Evolutionary conservation across 2,329 filamentous ascomycete species (phyloP).

Genomic region (Parascedosporium putredinis): DNA sequence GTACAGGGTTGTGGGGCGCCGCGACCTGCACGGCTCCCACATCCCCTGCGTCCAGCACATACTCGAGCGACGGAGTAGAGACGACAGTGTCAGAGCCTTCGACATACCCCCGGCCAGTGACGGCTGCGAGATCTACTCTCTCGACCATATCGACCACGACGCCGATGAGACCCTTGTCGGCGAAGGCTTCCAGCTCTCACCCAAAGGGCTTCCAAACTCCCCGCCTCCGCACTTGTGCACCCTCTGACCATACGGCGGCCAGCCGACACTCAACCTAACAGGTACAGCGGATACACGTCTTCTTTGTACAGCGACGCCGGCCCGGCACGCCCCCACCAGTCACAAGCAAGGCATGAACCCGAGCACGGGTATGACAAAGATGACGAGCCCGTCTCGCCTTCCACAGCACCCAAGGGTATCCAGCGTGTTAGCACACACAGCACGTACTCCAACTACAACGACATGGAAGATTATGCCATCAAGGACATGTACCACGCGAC

Average conservation of each 20-base stretch:
- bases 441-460: neutral
- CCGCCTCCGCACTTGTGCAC: neutral
- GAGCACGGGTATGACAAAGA: too few species aligned
- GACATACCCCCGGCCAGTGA: neutral
- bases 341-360: neutral
- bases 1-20: neutral
- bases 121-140: neutral
- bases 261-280: neutral
- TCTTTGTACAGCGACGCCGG: neutral
- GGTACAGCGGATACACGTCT: neutral
- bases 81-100: slow-evolving; percentile 2
- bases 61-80: neutral
- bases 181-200: neutral
- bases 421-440: neutral
- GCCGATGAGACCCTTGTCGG: neutral
- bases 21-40: slow-evolving; percentile 1
- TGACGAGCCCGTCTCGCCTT: too few species aligned
- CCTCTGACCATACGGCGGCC: neutral
- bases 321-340: neutral
- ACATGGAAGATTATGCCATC: slow-evolving; percentile 3
- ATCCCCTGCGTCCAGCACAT: neutral
- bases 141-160: neutral
- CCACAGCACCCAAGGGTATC: too few species aligned
- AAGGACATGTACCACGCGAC: slow-evolving; percentile 17
- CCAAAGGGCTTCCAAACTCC: neutral